These are phyloP conservation scores for Claviceps spartinae DNA, from an alignment of 2,329 filamentous ascomycete genomes.

Conservation along the genomic window DNA sequence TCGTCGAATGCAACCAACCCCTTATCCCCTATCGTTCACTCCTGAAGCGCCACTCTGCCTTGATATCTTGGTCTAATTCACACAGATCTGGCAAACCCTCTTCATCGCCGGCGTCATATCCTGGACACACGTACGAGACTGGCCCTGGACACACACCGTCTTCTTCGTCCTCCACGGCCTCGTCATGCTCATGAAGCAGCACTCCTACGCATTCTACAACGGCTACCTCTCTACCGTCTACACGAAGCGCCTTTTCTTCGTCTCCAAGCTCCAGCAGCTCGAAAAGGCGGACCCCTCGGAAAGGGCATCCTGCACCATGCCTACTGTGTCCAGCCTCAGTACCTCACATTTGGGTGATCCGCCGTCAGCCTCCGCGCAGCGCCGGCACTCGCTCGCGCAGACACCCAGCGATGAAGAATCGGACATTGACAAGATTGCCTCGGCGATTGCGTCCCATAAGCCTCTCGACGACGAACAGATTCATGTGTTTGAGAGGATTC, in stretches of 20 bases:
- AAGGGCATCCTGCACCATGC: conserved; percentile 27
- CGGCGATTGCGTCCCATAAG: conserved; percentile 45
- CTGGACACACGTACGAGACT: conserved; percentile 56
- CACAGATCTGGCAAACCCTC: conserved; percentile 50
- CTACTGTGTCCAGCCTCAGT: conserved; percentile 27
- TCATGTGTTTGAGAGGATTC: conserved; percentile 47
- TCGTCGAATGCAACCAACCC: conserved; percentile 10
- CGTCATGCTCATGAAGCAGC: conserved; percentile 74
- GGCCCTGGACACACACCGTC: conserved; percentile 74
- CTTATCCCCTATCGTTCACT: no score
- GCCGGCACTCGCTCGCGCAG: conserved; percentile 26
- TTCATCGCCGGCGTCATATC: conserved; percentile 50
- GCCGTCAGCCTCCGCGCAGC: conserved; percentile 27
- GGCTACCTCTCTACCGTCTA: conserved; percentile 54
- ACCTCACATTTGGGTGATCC: conserved; percentile 30
- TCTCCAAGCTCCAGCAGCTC: conserved; percentile 40
- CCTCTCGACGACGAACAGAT: conserved; percentile 50
- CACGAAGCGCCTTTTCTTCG: conserved; percentile 32
- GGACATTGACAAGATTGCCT: conserved; percentile 47
- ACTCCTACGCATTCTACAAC: conserved; percentile 69
- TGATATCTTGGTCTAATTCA: neutral
- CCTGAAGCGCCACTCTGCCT: no score
- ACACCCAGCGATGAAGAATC: conserved; percentile 23
- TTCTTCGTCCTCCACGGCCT: conserved; percentile 64
- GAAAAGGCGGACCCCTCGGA: conserved; percentile 35